phyloP scores from a whole-genome alignment of 2,329 filamentous ascomycete genomes.

The Thielaviopsis populi region DNA sequence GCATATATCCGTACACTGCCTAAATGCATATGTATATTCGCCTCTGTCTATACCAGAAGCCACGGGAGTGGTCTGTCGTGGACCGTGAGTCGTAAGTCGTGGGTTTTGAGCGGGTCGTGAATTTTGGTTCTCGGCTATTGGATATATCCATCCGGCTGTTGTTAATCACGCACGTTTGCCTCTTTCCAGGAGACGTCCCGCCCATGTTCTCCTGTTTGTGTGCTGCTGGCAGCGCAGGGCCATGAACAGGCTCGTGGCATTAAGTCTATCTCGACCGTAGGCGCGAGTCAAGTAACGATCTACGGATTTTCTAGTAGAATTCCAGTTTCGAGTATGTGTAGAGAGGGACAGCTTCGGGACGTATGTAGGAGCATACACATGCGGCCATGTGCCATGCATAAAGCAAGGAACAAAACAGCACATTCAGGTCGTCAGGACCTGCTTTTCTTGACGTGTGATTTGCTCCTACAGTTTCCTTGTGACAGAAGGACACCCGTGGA shows the following conservation, averaged over 20 bases:
- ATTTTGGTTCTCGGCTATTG: not conserved
- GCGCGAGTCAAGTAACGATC: not conserved
- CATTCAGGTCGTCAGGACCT: not conserved
- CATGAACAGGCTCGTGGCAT: not conserved
- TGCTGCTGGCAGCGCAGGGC: not conserved
- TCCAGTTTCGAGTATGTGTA: not conserved
- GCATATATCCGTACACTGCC: not conserved
- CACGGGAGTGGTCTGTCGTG: not conserved
- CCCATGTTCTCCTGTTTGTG: not conserved
- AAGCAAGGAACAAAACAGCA: not conserved
- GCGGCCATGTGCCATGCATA: not conserved
- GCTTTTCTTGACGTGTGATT: not conserved
- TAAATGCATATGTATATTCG: not conserved
- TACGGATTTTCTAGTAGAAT: not conserved
- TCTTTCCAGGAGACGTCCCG: not conserved
- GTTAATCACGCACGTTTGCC: constrained; percentile 1
- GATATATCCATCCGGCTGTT: not conserved
- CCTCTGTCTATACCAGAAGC: not conserved
- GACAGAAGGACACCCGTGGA: not conserved
- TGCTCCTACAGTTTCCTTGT: not conserved
- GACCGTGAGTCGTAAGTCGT: not conserved
- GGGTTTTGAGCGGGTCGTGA: not conserved
- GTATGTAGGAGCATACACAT: too few species aligned
- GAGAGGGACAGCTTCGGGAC: not conserved
- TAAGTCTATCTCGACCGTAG: not conserved